phyloP scores from a whole-genome alignment of 148 eudicot species.

The Nepenthes mirabilis region DNA sequence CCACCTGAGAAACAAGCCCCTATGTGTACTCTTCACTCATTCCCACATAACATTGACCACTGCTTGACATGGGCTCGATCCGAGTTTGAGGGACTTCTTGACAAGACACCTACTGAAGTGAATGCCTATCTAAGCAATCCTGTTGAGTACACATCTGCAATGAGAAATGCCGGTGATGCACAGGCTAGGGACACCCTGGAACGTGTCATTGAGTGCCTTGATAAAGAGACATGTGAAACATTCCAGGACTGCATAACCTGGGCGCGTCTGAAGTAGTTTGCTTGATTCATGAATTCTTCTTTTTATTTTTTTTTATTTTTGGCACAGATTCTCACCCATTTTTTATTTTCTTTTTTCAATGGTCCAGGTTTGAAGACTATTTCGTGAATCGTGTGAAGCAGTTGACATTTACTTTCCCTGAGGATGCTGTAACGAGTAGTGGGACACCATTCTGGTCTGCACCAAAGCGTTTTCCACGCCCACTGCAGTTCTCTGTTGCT shows the following conservation, averaged over 20 bases:
- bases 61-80: slow-evolving; percentile 81
- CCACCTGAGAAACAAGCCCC: slow-evolving; percentile 82
- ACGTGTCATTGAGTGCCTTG: slow-evolving; percentile 57
- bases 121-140: slow-evolving; percentile 54
- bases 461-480: slow-evolving; percentile 68
- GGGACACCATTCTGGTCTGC: slow-evolving; percentile 73
- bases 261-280: slow-evolving; percentile 51
- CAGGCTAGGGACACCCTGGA: slow-evolving; percentile 66
- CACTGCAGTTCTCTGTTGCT: slow-evolving; percentile 44
- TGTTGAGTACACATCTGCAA: slow-evolving; percentile 43
- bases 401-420: slow-evolving; percentile 57
- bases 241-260: slow-evolving; percentile 64
- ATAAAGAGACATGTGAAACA: slow-evolving; percentile 49
- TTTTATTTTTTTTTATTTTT: not conserved
- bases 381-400: slow-evolving; percentile 62
- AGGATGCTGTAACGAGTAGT: slow-evolving; percentile 54
- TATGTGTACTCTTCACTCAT: slow-evolving; percentile 74
- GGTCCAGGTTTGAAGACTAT: slow-evolving; percentile 67
- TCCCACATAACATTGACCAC: slow-evolving; percentile 79
- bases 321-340: not conserved
- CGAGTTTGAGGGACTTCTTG: slow-evolving; percentile 67
- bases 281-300: not conserved
- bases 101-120: slow-evolving; percentile 68
- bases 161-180: slow-evolving; percentile 67
- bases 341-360: not conserved